Base-by-base conservation (phyloP, 108 stramenopile genomes). In the Mediolabrus comicus region DNA sequence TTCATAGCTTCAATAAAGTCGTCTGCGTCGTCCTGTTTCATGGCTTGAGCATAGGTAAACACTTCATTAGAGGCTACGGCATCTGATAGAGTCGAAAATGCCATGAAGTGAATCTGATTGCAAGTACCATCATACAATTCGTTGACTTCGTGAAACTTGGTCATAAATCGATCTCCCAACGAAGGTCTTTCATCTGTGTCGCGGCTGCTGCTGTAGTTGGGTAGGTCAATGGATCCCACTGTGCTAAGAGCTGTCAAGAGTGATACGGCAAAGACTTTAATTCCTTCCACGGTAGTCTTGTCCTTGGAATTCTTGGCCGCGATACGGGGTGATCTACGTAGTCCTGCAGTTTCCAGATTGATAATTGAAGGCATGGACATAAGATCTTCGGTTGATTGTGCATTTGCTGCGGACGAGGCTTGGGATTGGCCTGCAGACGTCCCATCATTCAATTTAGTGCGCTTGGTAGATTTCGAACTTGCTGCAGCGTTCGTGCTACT, bases 1-100 rank as follows among this genome's bases (percentile, higher is more conserved):
- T 19, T 33, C 73, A 70, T 64, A 0, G 79, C 79, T 39, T 74
- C 68, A 6, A 53, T 14, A 27, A 59, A 66, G 16, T 66, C 14
- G 8, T 59, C 36, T 13, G 30, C 29, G 33, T 62, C 63, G 1
- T 16, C 53, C 25, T 38, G 29, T 27, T 66, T 65, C 30, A 72
- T 31, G n/a, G 71, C 71, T 52, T 72, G 36, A 22, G 63, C 49
- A 8, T 7, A 54, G 8, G 36, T 36, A 9, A 36, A 36, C 36
- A 36, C 36, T 36, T 36, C 36, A 36, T 36, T 36, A 1, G 36
- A 36, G n/a, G n/a, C n/a, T n/a, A n/a, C n/a, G n/a, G n/a, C n/a
- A n/a, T n/a, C n/a, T n/a, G n/a, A n/a, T n/a, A n/a, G n/a, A 34
- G 33, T 34, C 4, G 33, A 34, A 6, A 34, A 34, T 6, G 33